Percentiles rank a stretch among this genome's conserved stretches.
These are phyloP conservation scores for Corylus avellana DNA, from an alignment of 306 rosid genomes.

Conservation along the genomic window DNA sequence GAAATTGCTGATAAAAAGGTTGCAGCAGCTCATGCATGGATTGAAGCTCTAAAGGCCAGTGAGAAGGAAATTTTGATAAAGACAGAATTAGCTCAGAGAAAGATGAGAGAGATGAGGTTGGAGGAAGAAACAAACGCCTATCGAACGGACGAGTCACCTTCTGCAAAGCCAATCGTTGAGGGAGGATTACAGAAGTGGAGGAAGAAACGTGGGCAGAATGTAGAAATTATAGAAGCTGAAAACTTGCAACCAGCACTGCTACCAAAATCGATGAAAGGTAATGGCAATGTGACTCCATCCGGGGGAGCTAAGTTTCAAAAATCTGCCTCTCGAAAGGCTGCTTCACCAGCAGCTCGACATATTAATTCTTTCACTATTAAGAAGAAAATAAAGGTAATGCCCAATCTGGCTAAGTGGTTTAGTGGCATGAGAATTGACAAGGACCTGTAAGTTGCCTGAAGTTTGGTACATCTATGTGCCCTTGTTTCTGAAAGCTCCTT, in stretches of 20 bases:
- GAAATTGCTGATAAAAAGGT: constrained; percentile 86
- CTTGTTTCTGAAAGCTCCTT: neutral
- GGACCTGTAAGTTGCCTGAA: constrained; percentile 13
- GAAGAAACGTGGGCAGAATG: constrained; percentile 46
- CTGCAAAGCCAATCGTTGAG: constrained; percentile 40
- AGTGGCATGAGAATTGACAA: constrained; percentile 40
- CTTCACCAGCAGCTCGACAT: constrained; percentile 56
- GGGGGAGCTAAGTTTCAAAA: constrained; percentile 47
- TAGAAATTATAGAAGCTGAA: constrained; percentile 31
- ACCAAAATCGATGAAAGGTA: constrained; percentile 49
- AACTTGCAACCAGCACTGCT: constrained; percentile 34
- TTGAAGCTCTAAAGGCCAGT: constrained; percentile 84
- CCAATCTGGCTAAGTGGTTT: constrained; percentile 63
- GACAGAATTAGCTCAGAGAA: constrained; percentile 53
- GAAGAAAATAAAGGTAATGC: constrained; percentile 66
- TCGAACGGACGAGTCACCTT: constrained; percentile 37
- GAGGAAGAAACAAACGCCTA: constrained; percentile 45
- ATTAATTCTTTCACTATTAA: constrained; percentile 58
- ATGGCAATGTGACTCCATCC: constrained; percentile 44
- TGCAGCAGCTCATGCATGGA: constrained; percentile 84
- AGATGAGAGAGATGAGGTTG: constrained; percentile 50
- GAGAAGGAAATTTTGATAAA: constrained; percentile 70
- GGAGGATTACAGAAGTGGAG: constrained; percentile 46
- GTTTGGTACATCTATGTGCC: neutral
- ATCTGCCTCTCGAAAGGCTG: constrained; percentile 56